A percentile compares a stretch with the other conserved stretches of the same genome.
Evolutionary conservation across 108 stramenopile species (phyloP).

Genomic region (Skeletonema menzelii): DNA sequence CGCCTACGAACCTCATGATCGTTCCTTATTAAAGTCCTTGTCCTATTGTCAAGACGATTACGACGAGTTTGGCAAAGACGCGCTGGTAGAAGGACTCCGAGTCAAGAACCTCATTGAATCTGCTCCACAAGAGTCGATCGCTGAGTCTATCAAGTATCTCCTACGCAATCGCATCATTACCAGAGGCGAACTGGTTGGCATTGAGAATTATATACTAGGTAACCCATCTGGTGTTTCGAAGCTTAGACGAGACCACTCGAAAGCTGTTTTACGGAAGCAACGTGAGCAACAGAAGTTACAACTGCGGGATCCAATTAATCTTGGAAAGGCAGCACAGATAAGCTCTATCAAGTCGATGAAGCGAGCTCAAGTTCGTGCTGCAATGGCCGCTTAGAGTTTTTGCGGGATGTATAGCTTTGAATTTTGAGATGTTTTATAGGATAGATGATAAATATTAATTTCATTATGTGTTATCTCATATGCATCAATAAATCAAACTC

Average conservation of each 20-base stretch:
- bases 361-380: background rate
- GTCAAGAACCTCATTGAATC: background rate
- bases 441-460: background rate
- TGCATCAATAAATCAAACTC: background rate
- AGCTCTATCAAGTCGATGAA: background rate
- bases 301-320: background rate
- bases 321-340: background rate
- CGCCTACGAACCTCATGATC: background rate
- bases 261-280: background rate
- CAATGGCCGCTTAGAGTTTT: background rate
- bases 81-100: background rate
- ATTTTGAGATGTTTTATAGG: background rate
- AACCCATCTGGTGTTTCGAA: background rate
- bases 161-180: background rate
- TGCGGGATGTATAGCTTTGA: background rate
- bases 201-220: background rate
- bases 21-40: background rate
- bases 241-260: background rate
- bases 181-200: background rate
- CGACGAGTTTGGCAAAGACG: background rate
- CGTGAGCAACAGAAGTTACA: background rate
- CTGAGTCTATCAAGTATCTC: slow-evolving; percentile 3
- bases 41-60: background rate
- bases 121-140: background rate
- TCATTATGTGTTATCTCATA: background rate